Evolutionary conservation across 257 asterid species (phyloP), one percentile per base, ranked within the genome.

Genomic region (Przewalskia tangutica): DNA sequence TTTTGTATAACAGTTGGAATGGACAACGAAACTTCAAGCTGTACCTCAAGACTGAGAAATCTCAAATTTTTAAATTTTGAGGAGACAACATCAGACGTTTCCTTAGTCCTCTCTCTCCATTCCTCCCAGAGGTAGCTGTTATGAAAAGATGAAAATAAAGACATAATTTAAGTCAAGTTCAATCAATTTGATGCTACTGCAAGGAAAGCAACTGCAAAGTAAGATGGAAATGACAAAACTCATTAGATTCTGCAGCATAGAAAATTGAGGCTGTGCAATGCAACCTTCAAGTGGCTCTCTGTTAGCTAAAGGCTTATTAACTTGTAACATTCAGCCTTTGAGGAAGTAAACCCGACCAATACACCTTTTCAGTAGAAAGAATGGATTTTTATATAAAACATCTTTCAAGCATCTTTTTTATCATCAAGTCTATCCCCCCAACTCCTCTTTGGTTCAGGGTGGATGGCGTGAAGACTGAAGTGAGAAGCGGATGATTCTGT

Each of bases 61-160:
- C 92, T 91, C 85, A 95, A 68, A 82, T 87, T 91, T 85, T 75
- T 86, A 92, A 95, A 95, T 79, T 89, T 91, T 59, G 92, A 67
- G 84, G 77, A 78, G 82, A 92, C 82, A 84, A 89, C 97, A 81
- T 91, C 97, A 84, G 88, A 70, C 50, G 89, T 79, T 80, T 83
- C 99, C 82, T 85, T 90, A 76, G 87, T 89, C 91, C 95, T 89
- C 90, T 94, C 99, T 81, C 90, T 94, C 97, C 97, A 95, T 86
- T 95, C 99, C 87, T 95, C 99, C 90, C 91, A 95, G 76, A 95
- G 84, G 84, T 95, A 95, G 90, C 99, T 95, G 95, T 58, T 20
- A 68, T 73, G 83, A 27, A 84, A 81, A 51, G 32, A 80, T 75
- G 48, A 77, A 80, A 75, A 5, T n/a, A 80, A 64, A 20, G 36